phyloP scores from a whole-genome alignment of 306 rosid species.

The Urtica urens region DNA sequence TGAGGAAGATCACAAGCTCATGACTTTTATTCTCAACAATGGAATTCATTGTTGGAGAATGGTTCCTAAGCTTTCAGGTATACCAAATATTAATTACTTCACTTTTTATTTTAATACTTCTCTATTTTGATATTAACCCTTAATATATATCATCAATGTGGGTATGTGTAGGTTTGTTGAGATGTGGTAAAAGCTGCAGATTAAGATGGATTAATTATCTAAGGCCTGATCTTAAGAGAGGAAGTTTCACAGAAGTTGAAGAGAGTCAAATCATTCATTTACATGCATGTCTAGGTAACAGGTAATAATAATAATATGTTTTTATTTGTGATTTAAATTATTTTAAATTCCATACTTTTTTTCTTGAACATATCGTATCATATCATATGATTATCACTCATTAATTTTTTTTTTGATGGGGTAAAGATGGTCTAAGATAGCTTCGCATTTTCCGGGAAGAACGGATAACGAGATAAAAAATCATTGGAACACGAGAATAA shows the following conservation, averaged over 20 bases:
- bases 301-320: conserved; percentile 28
- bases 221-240: conserved; percentile 96
- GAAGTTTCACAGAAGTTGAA: conserved; percentile 72
- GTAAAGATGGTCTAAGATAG: conserved; percentile 91
- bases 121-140: background rate
- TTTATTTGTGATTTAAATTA: background rate
- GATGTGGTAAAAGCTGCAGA: conserved; percentile 98
- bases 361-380: background rate
- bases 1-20: conserved; percentile 87
- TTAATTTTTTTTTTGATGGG: background rate
- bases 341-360: too few species aligned
- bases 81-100: background rate
- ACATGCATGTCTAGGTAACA: conserved; percentile 81
- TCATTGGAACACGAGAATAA: conserved; percentile 91
- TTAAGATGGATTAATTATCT: conserved; percentile 94
- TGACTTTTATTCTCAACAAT: conserved; percentile 79
- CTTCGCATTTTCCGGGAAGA: conserved; percentile 86
- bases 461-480: conserved; percentile 95
- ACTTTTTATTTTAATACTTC: background rate
- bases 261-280: conserved; percentile 84
- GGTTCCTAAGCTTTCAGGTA: conserved; percentile 98
- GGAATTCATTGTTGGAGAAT: conserved; percentile 94
- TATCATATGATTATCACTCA: background rate
- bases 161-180: conserved; percentile 46
- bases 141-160: background rate